phyloP scores from a whole-genome alignment of 805 yeast genomes.

The Candida sakaeoensis region DNA sequence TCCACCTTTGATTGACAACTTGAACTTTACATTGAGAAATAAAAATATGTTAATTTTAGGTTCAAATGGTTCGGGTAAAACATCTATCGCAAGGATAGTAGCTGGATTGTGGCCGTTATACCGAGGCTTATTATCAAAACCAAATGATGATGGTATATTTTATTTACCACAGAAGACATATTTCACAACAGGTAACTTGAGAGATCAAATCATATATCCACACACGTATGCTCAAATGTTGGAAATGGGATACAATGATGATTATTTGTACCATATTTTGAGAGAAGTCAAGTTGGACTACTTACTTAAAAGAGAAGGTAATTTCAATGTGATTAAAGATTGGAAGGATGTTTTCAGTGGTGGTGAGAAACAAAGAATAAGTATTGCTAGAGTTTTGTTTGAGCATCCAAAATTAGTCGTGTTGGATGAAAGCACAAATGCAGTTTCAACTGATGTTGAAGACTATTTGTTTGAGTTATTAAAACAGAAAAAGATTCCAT shows the following conservation, averaged over 20 bases:
- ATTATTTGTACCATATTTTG: conserved; percentile 61
- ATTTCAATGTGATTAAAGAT: conserved; percentile 53
- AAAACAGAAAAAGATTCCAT: conserved; percentile 65
- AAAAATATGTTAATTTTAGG: conserved; percentile 80
- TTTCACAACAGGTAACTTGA: conserved; percentile 74
- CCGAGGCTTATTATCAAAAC: conserved; percentile 77
- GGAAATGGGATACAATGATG: conserved; percentile 67
- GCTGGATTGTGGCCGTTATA: conserved; percentile 93
- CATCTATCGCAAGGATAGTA: conserved; percentile 76
- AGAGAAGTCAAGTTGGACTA: conserved; percentile 79
- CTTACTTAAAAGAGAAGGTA: conserved; percentile 63
- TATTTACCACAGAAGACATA: conserved; percentile 87
- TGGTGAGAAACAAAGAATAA: conserved; percentile 90
- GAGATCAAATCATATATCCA: conserved; percentile 92
- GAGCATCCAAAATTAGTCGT: conserved; percentile 79
- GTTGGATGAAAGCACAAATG: conserved; percentile 91
- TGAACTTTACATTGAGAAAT: conserved; percentile 55
- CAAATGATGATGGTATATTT: conserved; percentile 61
- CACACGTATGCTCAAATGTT: conserved; percentile 73
- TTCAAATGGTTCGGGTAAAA: conserved; percentile 86
- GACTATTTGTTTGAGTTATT: conserved; percentile 77
- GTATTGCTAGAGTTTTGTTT: conserved; percentile 81
- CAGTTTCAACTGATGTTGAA: conserved; percentile 85
- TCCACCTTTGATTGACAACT: conserved; percentile 51
- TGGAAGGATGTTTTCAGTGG: conserved; percentile 94